A percentile compares a stretch with the other conserved stretches of the same genome.
Evolutionary conservation across 2,329 filamentous ascomycete genomes (phyloP).

Genomic region (Diplocarpon mali): DNA sequence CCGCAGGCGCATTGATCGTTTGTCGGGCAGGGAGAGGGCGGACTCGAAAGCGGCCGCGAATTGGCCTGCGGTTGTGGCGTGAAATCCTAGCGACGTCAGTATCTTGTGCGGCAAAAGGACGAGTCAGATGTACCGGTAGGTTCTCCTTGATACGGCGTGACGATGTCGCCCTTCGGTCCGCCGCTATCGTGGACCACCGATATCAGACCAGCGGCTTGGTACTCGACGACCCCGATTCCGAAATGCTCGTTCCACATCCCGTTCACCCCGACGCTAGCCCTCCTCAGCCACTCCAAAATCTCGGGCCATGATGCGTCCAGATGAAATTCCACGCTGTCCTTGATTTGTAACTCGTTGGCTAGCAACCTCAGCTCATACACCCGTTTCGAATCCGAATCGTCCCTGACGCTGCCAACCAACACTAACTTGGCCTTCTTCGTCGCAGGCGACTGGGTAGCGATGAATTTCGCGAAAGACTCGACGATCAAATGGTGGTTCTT

Average conservation of each 20-base stretch:
- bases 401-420: conserved; percentile 84
- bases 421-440: conserved; percentile 55
- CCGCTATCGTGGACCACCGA: conserved; percentile 89
- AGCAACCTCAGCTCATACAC: conserved; percentile 84
- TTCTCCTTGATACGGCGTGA: conserved; percentile 65
- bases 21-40: conserved; percentile 60
- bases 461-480: conserved; percentile 69
- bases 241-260: conserved; percentile 99
- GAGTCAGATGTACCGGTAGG: conserved; percentile 53
- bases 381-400: conserved; percentile 65
- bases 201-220: conserved; percentile 88
- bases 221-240: conserved; percentile 95
- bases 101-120: background rate
- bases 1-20: conserved; percentile 60
- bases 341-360: conserved; percentile 76
- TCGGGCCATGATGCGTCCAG: conserved; percentile 83
- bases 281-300: conserved; percentile 68
- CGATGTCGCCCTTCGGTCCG: conserved; percentile 88
- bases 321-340: conserved; percentile 75
- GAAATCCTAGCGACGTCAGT: conserved; percentile 51
- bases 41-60: conserved; percentile 74
- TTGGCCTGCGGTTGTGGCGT: conserved; percentile 65
- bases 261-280: conserved; percentile 78
- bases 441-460: conserved; percentile 43
- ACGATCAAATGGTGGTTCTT: conserved; percentile 90